Evolutionary conservation across 352 stramenopile genomes (phyloP).

Genomic region (Pythium biforme): DNA sequence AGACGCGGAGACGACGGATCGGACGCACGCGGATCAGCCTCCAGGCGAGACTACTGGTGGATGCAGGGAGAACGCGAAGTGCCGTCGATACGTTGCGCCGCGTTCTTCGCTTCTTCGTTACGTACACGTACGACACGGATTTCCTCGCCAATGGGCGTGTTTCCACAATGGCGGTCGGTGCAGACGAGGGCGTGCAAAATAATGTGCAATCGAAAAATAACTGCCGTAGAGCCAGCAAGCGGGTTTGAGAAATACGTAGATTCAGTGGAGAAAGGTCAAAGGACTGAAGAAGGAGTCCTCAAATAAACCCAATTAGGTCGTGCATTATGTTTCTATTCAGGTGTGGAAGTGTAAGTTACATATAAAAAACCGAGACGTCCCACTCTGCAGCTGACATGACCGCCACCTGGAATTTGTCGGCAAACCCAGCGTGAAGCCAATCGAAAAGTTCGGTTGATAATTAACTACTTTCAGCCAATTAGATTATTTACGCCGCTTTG

Average conservation of each 20-base stretch:
- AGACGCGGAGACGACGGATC: neutral
- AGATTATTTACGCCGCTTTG: too few relatives aligned
- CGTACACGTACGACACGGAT: neutral
- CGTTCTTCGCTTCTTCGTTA: neutral
- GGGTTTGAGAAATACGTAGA: neutral
- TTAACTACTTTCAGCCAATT: neutral
- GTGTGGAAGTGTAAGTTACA: neutral
- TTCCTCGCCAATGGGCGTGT: conserved; percentile 2
- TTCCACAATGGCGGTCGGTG: conserved; percentile 12
- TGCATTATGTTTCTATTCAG: neutral
- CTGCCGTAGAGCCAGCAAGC: neutral
- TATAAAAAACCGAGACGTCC: neutral
- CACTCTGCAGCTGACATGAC: conserved; percentile 10
- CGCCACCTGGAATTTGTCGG: conserved; percentile 1
- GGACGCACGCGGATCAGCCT: neutral
- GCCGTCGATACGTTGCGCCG: neutral
- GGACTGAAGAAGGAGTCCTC: neutral
- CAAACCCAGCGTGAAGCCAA: conserved; percentile 12
- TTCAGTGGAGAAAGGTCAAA: neutral
- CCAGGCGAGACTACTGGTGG: neutral
- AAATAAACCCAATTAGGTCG: neutral
- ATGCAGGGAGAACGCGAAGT: conserved; percentile 2
- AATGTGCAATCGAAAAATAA: neutral
- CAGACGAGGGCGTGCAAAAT: conserved; percentile 2
- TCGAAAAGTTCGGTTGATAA: conserved; percentile 1